These are phyloP conservation scores for Kazachstania sp. DNA, from an alignment of 1,139 yeast species.

Conservation along the genomic window DNA sequence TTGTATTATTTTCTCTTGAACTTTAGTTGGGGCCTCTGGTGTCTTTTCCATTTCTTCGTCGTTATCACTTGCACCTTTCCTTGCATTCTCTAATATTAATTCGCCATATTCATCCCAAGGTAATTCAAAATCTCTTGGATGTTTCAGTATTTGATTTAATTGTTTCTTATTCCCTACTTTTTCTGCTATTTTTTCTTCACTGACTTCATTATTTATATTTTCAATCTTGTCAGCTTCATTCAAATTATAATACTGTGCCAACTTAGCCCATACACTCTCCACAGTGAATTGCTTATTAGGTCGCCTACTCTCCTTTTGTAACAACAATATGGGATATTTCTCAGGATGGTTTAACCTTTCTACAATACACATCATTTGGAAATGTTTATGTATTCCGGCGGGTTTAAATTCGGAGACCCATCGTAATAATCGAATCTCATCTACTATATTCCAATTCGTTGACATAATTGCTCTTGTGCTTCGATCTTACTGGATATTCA, in stretches of 20 bases:
- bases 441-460: conserved; percentile 47
- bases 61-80: conserved; percentile 13
- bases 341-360: conserved; percentile 41
- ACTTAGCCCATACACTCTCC: conserved; percentile 51
- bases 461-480: conserved; percentile 18
- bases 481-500: too few species aligned
- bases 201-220: conserved; percentile 2
- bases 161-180: neutral
- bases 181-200: neutral
- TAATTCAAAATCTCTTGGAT: conserved; percentile 33
- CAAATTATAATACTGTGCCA: conserved; percentile 46
- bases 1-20: neutral
- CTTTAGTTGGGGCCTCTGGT: neutral
- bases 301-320: conserved; percentile 26
- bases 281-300: conserved; percentile 34
- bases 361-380: conserved; percentile 48
- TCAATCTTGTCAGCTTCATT: conserved; percentile 49
- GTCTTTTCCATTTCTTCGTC: neutral
- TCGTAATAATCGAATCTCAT: conserved; percentile 57
- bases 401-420: conserved; percentile 68
- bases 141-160: conserved; percentile 8
- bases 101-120: conserved; percentile 42
- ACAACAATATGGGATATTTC: conserved; percentile 22
- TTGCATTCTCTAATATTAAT: conserved; percentile 35
- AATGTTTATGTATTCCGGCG: conserved; percentile 44